Percentiles rank a stretch among this genome's conserved stretches.
Conservation (phyloP, 805 yeast species). For the Candida nonsorbophila region DNA sequence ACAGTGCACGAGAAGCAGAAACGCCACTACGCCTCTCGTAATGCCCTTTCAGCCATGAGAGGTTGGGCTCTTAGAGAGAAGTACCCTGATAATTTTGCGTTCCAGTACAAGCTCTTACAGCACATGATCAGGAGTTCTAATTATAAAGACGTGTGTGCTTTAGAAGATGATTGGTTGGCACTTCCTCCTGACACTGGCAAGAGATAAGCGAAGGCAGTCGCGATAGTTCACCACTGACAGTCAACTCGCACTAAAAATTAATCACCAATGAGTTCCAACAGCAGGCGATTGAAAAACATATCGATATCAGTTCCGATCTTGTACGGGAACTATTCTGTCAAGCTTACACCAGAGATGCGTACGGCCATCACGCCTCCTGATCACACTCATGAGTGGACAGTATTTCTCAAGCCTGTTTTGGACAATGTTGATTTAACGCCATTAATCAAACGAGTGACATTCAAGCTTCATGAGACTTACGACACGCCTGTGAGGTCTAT, state of each 20-base stretch:
- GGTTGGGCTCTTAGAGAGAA: too few species aligned
- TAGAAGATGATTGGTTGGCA: too few species aligned
- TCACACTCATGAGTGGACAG: conserved; percentile 95
- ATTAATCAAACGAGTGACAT: conserved; percentile 83
- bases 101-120: too few species aligned
- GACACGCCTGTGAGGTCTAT: conserved; percentile 79
- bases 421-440: conserved; percentile 73
- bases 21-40: too few species aligned
- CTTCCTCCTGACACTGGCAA: too few species aligned
- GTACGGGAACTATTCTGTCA: conserved; percentile 37
- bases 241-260: not conserved
- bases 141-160: too few species aligned
- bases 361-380: conserved; percentile 58
- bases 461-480: conserved; percentile 93
- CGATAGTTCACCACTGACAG: not conserved
- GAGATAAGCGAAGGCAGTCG: not conserved
- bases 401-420: conserved; percentile 73
- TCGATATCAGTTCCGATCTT: conserved; percentile 39
- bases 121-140: too few species aligned
- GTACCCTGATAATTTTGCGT: too few species aligned
- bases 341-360: conserved; percentile 31
- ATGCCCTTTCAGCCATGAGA: too few species aligned
- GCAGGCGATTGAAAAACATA: conserved; percentile 22
- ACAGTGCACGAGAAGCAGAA: too few species aligned
- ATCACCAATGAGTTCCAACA: conserved; percentile 6